Evolutionary conservation across 371 early-diverging fungal species (phyloP), one percentile per base, ranked within the genome.

Genomic region (Rhizopus stolonifer): DNA sequence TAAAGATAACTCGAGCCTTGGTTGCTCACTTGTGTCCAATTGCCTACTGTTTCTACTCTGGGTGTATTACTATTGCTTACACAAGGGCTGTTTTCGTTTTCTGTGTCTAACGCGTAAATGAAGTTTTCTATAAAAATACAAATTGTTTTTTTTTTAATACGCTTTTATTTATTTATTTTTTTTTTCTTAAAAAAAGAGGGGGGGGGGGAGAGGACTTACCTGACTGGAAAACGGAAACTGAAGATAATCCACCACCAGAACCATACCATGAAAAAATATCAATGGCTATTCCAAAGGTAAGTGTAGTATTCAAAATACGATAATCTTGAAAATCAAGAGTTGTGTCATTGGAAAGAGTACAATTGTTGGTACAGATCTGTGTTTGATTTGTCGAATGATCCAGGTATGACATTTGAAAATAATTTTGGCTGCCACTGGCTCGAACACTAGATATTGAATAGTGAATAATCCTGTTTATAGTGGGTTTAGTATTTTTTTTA

Each of bases 201-300:
- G n/a, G n/a, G n/a, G n/a, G n/a, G n/a, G n/a, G n/a, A n/a, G n/a
- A n/a, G 18, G n/a, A 18, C 29, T 56, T 70, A 74, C 72, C 88
- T 39, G 80, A 71, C 52, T 89, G 89, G 52, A 79, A 91, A 3
- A 89, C 65, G 56, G 86, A 78, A 26, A 91, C 69, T 36, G 79
- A 75, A 34, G 80, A 74, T 24, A 91, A 70, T 4, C 91, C 91
- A 43, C 85, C 90, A 25, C 91, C 85, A 6, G 52, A 54, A 5
- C 91, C 91, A 47, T 89, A 88, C 86, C 84, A 91, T 8, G 84
- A 83, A 10, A 67, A 59, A 32, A 91, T 69, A 42, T 84, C 77
- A 42, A 91, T 71, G 22, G 76, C 80, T 18, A 85, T 60, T n/a
- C 84, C 88, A 17, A 60, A 67, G 33, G 82, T 46, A 7, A 75